A percentile compares a stretch with the other conserved stretches of the same genome.
Evolutionary conservation across 1,284 basidiomycete species (phyloP).

Genomic region (Takashimella tepidaria): DNA sequence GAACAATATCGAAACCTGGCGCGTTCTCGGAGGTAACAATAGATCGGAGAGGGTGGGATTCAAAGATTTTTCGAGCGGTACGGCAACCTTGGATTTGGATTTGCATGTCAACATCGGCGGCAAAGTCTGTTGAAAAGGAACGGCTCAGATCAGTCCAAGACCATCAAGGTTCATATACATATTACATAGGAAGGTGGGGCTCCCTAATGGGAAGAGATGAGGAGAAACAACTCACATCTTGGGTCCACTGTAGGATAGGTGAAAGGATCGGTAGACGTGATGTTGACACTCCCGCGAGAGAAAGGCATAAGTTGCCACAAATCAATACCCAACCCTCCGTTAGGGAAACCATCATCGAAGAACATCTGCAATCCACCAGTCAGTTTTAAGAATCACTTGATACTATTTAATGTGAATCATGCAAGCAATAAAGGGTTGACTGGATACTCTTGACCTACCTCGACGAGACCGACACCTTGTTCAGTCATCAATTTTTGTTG

Average conservation of each 20-base stretch:
- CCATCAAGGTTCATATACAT: too few species aligned
- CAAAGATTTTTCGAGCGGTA: slow-evolving; percentile 34
- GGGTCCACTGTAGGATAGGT: slow-evolving; percentile 58
- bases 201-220: not conserved
- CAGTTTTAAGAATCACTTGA: too few species aligned
- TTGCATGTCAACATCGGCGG: slow-evolving; percentile 37
- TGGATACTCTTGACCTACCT: slow-evolving; percentile 8
- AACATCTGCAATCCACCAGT: slow-evolving; percentile 18
- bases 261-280: slow-evolving; percentile 57
- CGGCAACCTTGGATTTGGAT: slow-evolving; percentile 38
- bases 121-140: slow-evolving; percentile 8
- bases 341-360: slow-evolving; percentile 28
- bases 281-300: slow-evolving; percentile 48
- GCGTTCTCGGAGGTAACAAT: slow-evolving; percentile 10
- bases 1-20: not conserved
- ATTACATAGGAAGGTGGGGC: too few species aligned
- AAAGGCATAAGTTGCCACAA: slow-evolving; percentile 39
- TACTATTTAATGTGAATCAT: too few species aligned
- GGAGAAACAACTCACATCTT: not conserved
- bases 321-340: slow-evolving; percentile 25
- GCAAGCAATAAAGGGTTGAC: too few species aligned
- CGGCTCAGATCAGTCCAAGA: not conserved
- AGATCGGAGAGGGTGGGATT: slow-evolving; percentile 24
- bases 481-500: slow-evolving; percentile 23
- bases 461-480: slow-evolving; percentile 18